A percentile compares a stretch with the other conserved stretches of the same genome.
These are phyloP conservation scores for Trypanosoma rangeli DNA, from an alignment of 208 protist species.

Conservation along the genomic window DNA sequence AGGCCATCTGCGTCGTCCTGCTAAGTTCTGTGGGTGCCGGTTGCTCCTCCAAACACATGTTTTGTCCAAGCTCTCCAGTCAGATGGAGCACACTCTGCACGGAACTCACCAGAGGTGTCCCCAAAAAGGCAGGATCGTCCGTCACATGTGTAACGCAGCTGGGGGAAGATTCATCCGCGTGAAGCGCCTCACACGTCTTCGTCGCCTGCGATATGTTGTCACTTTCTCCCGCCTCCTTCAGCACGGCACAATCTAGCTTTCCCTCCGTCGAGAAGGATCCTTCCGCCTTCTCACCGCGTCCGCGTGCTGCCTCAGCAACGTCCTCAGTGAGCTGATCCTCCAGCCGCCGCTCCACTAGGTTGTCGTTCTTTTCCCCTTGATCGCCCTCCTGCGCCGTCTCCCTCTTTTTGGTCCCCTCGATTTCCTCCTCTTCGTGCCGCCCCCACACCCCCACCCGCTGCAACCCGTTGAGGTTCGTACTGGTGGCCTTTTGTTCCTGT, in stretches of 20 bases:
- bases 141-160: neutral
- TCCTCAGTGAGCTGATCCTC: neutral
- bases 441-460: neutral
- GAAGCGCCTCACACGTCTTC: neutral
- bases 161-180: neutral
- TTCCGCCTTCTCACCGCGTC: neutral
- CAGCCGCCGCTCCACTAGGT: neutral
- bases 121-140: neutral
- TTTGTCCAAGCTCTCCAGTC: neutral
- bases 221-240: neutral
- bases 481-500: neutral
- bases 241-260: neutral
- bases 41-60: neutral
- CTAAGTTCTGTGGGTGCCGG: neutral
- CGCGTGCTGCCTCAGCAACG: neutral
- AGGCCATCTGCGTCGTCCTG: neutral
- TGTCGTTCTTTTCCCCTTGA: neutral
- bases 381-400: neutral
- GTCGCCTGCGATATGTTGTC: neutral
- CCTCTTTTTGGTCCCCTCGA: neutral
- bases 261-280: neutral
- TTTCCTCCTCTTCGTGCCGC: no score
- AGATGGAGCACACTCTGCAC: neutral
- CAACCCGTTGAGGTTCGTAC: neutral
- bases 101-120: neutral